Percentiles rank a stretch among this genome's conserved stretches.
Conservation (phyloP, 2,329 filamentous ascomycete species). For the Amesomyces nigricolor region DNA sequence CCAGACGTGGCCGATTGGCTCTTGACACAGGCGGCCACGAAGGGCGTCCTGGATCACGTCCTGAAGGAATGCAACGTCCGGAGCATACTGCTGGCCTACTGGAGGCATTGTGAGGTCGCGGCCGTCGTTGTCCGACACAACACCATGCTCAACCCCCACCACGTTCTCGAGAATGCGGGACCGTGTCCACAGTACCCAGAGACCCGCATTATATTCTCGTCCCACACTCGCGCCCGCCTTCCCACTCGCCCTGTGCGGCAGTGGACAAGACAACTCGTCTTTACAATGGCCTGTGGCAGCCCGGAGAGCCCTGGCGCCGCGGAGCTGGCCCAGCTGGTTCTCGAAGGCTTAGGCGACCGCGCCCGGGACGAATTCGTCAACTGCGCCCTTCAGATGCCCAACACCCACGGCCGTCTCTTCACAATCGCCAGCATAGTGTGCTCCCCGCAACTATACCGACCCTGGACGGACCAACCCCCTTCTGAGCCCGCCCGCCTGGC, state of each 20-base stretch:
- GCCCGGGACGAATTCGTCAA: background rate
- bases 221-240: background rate
- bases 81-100: background rate
- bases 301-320: background rate
- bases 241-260: background rate
- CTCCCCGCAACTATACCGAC: no score
- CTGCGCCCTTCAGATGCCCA: background rate
- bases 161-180: background rate
- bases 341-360: background rate
- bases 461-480: no score
- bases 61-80: background rate
- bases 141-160: background rate
- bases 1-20: background rate
- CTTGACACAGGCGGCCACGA: background rate
- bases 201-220: background rate
- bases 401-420: background rate
- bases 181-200: background rate
- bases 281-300: background rate
- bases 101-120: background rate
- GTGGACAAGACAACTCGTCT: no score
- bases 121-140: background rate
- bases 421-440: background rate
- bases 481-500: background rate
- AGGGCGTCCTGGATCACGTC: background rate
- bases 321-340: background rate